Evolutionary conservation across 1,139 yeast species (phyloP), one percentile per base, ranked within the genome.

Genomic region (Kurtzmaniella natalensis): DNA sequence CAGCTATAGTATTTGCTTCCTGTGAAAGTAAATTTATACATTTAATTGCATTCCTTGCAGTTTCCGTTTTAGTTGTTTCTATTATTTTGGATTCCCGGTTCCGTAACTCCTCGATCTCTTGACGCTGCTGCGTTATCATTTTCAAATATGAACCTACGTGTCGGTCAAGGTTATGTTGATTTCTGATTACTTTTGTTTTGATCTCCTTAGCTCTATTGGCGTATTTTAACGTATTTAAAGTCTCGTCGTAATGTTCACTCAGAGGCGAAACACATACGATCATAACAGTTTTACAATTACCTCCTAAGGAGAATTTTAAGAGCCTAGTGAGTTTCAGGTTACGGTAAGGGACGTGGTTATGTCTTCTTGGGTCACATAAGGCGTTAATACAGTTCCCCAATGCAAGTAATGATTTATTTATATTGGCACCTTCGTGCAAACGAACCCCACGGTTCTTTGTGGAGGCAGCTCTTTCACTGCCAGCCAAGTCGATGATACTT

Each of bases 331-430:
- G 66, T 48, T 88, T 88, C 5, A 95, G 86, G 55, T 89, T 95
- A 45, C 97, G 61, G 55, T 85, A 89, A 0, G 97, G 97, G 9
- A 92, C 76, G 59, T 89, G 96, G 40, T 77, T 72, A 35, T 76
- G 60, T 39, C 77, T 61, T 38, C 80, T 62, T 2, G 80, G 78
- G 48, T 81, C 92, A 59, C 95, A 86, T 33, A 88, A 65, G 1
- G 96, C 96, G 55, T 87, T 88, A 44, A 92, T 89, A 56, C 97
- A 89, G 51, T 88, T 89, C 0, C 97, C 97, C 33, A 92, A 65
- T 0, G 97, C 96, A 36, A 89, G 61, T 31, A 89, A 61, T 0
- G 96, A 87, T 51, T 81, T 78, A 61, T 89, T 89, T 48, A 89
- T 89, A 53, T 86, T 86, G 11, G 96, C 96, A 18, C 97, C 96